These are phyloP conservation scores for Aspergillus fructus DNA, from an alignment of 2,329 filamentous ascomycete genomes.

Conservation along the genomic window DNA sequence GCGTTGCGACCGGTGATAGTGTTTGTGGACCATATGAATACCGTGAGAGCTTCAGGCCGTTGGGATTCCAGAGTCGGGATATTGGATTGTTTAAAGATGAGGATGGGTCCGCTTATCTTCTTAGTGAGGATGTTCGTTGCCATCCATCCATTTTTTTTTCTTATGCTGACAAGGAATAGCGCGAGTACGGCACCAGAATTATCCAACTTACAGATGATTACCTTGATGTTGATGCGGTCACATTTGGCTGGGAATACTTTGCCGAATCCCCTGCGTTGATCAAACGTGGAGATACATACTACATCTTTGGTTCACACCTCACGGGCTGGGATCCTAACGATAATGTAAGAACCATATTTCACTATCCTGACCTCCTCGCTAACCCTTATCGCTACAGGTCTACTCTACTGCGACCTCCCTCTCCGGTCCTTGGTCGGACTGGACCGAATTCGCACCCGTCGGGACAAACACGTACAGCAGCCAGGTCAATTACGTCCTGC, in stretches of 20 bases:
- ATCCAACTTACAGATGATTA: constrained; percentile 51
- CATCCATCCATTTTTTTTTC: too few relatives aligned
- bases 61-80: constrained; percentile 56
- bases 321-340: constrained; percentile 28
- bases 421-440: constrained; percentile 59
- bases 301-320: constrained; percentile 62
- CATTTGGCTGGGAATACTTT: constrained; percentile 50
- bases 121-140: constrained; percentile 59
- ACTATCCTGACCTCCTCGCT: rapidly evolving
- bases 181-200: constrained; percentile 17
- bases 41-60: constrained; percentile 36
- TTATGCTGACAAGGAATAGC: constrained; percentile 2
- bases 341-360: neutral
- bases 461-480: constrained; percentile 60
- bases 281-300: constrained; percentile 62
- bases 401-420: constrained; percentile 61
- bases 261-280: constrained; percentile 62
- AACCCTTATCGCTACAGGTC: neutral
- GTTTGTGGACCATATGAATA: constrained; percentile 61
- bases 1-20: constrained; percentile 58
- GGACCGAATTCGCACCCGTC: constrained; percentile 55
- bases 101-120: constrained; percentile 59
- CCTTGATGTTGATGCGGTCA: constrained; percentile 52
- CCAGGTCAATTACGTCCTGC: constrained; percentile 61
- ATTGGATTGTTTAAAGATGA: constrained; percentile 58